Evolutionary conservation across 345 rosid species (phyloP), one percentile per base, ranked within the genome.

Genomic region (Chamaenerion angustifolium): DNA sequence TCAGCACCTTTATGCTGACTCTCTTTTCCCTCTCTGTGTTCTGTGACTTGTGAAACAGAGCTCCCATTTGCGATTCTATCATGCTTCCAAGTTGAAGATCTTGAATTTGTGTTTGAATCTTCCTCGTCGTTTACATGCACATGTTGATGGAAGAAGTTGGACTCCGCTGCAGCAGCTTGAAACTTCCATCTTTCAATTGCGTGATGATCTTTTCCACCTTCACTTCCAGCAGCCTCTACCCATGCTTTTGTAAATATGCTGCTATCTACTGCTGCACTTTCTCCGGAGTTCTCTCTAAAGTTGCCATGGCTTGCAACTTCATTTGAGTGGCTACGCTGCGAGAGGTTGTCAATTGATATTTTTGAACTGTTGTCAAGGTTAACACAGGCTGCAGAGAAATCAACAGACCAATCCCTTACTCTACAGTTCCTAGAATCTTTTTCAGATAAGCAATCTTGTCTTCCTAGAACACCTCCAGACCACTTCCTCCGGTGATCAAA

Each of bases 131-230:
- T 78, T 31, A 80, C 56, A 60, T 76, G 79, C 73, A 70, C 56
- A 47, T 77, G 61, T 12, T 71, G 64, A 45, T 64, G 62, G 64
- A 70, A 82, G 58, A 75, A 82, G 57, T 82, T 74, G 14, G 83
- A 77, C 72, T 82, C 93, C 49, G 96, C 96, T 12, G 98, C 98
- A 69, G 96, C 96, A 41, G 99, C 99, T 81, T 88, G 96, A 69
- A 92, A 93, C 66, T 88, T 95, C 99, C 99, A 93, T 73, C 99
- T 80, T 63, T 88, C 96, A 64, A 88, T 88, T 58, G 99, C 99
- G 63, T 76, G 85, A 74, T 62, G 76, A 63, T 83, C 97, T 71
- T 88, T 93, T 54, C 77, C 69, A 55, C 92, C 87, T 54, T 56
- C 95, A 67, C 83, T 83, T 61, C 95, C 99, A 52, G 79, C 87